Evolutionary conservation across 352 stramenopile genomes (phyloP).

Genomic region (Aphanomyces euteiches): DNA sequence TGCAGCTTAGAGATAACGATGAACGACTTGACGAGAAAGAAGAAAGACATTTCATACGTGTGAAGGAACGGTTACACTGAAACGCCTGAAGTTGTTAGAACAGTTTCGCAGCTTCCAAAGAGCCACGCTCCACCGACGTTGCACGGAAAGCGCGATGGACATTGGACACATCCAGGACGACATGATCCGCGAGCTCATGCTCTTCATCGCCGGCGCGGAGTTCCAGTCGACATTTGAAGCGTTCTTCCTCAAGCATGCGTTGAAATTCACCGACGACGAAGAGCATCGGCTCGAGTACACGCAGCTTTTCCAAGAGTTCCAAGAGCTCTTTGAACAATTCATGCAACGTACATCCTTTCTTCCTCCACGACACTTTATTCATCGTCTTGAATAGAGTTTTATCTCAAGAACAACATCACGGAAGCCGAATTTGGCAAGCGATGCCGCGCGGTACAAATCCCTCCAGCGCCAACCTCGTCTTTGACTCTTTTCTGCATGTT

Average conservation of each 20-base stretch:
- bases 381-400: slow-evolving; percentile 42
- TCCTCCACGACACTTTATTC: not conserved
- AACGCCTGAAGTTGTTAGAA: too few species aligned
- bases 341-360: slow-evolving; percentile 46
- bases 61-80: too few species aligned
- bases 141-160: slow-evolving; percentile 2
- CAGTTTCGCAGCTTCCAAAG: too few species aligned
- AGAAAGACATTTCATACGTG: too few species aligned
- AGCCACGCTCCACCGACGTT: too few species aligned
- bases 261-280: slow-evolving; percentile 55
- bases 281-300: slow-evolving; percentile 74
- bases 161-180: slow-evolving; percentile 53
- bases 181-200: slow-evolving; percentile 50
- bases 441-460: slow-evolving; percentile 36
- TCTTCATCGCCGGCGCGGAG: slow-evolving; percentile 53
- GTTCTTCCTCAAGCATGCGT: slow-evolving; percentile 68
- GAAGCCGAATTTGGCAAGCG: slow-evolving; percentile 58
- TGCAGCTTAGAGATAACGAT: too few species aligned
- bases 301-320: slow-evolving; percentile 65
- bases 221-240: slow-evolving; percentile 72
- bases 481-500: not conserved
- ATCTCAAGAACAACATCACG: slow-evolving; percentile 43
- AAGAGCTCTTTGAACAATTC: slow-evolving; percentile 66
- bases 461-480: not conserved
- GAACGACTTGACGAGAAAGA: too few species aligned